These are phyloP conservation scores for Ailanthus altissimus DNA, from an alignment of 345 rosid genomes.

Conservation along the genomic window DNA sequence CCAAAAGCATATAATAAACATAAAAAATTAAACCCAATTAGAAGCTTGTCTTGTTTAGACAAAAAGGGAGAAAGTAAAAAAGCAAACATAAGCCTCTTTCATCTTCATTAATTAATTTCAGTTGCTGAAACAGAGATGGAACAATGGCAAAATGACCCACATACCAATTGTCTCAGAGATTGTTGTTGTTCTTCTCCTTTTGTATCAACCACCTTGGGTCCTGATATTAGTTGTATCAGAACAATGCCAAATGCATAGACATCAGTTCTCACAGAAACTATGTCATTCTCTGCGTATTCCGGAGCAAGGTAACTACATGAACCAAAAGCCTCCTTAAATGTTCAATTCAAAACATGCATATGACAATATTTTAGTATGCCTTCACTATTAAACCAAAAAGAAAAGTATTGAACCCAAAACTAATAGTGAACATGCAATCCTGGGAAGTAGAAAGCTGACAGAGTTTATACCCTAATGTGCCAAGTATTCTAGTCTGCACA, in stretches of 20 bases:
- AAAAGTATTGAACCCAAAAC: background rate
- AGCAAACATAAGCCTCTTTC: background rate
- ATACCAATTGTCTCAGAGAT: constrained; percentile 63
- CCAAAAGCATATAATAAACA: background rate
- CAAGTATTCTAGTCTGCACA: constrained; percentile 55
- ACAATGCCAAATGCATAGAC: constrained; percentile 63
- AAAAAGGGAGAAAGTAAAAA: background rate
- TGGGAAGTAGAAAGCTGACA: background rate
- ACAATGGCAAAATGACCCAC: constrained; percentile 5
- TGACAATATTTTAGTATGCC: background rate
- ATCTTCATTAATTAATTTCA: background rate
- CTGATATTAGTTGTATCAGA: constrained; percentile 56
- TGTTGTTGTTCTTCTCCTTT: constrained; percentile 31
- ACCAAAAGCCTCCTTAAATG: constrained; percentile 3
- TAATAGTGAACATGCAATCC: background rate
- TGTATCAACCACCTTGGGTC: constrained; percentile 43
- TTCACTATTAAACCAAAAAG: background rate
- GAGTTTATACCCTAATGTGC: constrained; percentile 56
- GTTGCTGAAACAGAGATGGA: background rate
- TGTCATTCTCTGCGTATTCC: constrained; percentile 60
- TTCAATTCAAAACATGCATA: background rate
- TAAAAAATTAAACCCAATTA: background rate
- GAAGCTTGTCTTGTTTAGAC: background rate
- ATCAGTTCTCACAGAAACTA: constrained; percentile 62
- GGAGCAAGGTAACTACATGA: constrained; percentile 59